A percentile compares a stretch with the other conserved stretches of the same genome.
phyloP scores from a whole-genome alignment of 768 basidiomycete genomes.

The Tulasnella sp. region DNA sequence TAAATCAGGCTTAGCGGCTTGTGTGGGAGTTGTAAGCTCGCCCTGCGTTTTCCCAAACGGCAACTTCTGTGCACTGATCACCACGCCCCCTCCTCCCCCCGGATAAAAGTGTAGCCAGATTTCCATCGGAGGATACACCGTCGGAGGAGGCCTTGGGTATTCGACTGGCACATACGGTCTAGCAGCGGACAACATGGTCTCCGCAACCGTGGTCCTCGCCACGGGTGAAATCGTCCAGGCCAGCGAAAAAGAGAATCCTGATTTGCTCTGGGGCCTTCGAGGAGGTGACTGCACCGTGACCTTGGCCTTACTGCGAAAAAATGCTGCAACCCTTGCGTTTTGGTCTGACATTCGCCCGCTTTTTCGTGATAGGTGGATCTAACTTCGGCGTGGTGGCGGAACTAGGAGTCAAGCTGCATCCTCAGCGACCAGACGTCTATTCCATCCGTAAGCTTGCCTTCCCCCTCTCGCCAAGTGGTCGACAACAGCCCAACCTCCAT shows the following conservation, averaged over 20 bases:
- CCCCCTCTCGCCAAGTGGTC: neutral
- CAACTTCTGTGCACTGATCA: too few relatives aligned
- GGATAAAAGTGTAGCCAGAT: slow-evolving; percentile 11
- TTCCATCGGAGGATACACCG: neutral
- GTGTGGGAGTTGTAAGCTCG: neutral
- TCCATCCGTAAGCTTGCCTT: neutral
- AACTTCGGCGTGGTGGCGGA: slow-evolving; percentile 20
- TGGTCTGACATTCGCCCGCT: neutral
- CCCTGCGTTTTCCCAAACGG: neutral
- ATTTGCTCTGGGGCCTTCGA: slow-evolving; percentile 24
- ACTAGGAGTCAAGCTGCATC: slow-evolving; percentile 1
- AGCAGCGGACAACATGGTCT: slow-evolving; percentile 8
- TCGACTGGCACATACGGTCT: slow-evolving; percentile 20
- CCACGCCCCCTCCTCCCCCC: too few relatives aligned
- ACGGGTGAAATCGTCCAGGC: slow-evolving; percentile 17
- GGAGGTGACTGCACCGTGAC: slow-evolving; percentile 7
- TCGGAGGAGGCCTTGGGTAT: slow-evolving; percentile 7
- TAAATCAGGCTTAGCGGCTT: neutral
- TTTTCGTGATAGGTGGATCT: neutral
- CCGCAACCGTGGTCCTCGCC: slow-evolving; percentile 22
- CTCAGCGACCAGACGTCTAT: slow-evolving; percentile 12
- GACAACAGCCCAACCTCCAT: neutral
- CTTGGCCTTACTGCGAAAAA: too few relatives aligned
- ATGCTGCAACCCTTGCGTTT: neutral
- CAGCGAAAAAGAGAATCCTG: neutral